Percentiles rank a stretch among this genome's conserved stretches.
phyloP scores from a whole-genome alignment of 192 early-diverging fungal genomes.

The Gonapodya prolifera region DNA sequence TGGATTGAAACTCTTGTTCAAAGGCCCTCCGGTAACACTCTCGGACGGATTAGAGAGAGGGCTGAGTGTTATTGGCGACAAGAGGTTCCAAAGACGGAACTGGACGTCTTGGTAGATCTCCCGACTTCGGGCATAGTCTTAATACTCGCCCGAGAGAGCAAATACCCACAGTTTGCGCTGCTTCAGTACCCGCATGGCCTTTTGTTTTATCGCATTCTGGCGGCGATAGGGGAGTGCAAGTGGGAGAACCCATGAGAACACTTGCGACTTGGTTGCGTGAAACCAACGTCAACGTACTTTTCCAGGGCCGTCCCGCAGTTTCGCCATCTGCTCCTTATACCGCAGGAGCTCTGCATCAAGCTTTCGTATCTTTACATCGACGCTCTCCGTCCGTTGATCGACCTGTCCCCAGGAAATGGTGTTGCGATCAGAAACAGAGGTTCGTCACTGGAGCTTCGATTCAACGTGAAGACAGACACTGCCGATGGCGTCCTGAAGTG shows the following conservation, averaged over 20 bases:
- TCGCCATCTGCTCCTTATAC: conserved; percentile 88
- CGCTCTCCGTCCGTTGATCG: conserved; percentile 67
- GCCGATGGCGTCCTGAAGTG: conserved; percentile 76
- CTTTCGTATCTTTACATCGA: conserved; percentile 89
- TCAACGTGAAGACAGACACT: conserved; percentile 68
- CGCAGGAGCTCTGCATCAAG: conserved; percentile 83
- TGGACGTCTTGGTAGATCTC: too few relatives aligned
- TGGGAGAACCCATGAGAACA: neutral
- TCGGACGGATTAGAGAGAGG: too few relatives aligned
- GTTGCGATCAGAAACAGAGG: too few relatives aligned
- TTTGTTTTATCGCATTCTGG: conserved; percentile 81
- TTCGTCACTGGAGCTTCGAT: too few relatives aligned
- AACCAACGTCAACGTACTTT: conserved; percentile 34
- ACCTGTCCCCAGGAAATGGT: too few relatives aligned
- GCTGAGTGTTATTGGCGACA: too few relatives aligned
- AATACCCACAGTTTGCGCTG: too few relatives aligned
- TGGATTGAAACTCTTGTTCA: too few relatives aligned
- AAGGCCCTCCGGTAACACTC: too few relatives aligned
- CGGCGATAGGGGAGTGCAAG: conserved; percentile 2
- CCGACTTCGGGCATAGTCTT: too few relatives aligned
- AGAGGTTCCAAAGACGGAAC: too few relatives aligned
- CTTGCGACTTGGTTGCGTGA: neutral
- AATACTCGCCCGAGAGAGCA: too few relatives aligned
- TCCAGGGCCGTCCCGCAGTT: conserved; percentile 77
- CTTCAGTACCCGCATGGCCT: conserved; percentile 79